These are phyloP conservation scores for Pestalotiopsis sp. DNA, from an alignment of 2,329 filamentous ascomycete genomes.

Conservation along the genomic window DNA sequence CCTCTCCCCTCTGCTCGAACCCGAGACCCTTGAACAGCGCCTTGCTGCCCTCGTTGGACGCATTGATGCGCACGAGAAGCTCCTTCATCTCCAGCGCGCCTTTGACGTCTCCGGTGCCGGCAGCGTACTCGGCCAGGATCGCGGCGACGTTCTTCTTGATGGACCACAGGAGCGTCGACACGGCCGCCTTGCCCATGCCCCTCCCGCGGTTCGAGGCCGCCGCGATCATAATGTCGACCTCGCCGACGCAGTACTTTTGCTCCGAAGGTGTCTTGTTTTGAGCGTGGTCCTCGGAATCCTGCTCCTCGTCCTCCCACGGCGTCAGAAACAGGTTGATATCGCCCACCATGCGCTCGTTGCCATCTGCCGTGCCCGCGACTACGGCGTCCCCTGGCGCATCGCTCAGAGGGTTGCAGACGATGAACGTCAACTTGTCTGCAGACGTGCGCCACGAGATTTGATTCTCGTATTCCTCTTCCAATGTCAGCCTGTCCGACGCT, in stretches of 20 bases:
- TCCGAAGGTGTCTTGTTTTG: slow-evolving; percentile 1
- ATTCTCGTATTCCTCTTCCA: slow-evolving; percentile 86
- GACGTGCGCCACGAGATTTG: slow-evolving; percentile 84
- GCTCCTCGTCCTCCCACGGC: slow-evolving; percentile 50
- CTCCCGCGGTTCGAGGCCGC: slow-evolving; percentile 19
- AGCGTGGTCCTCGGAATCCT: slow-evolving; percentile 23
- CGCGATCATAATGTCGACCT: slow-evolving; percentile 35
- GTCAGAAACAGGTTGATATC: slow-evolving; percentile 83
- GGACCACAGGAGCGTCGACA: slow-evolving; percentile 71
- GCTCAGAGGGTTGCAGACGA: slow-evolving; percentile 63
- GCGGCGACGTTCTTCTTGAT: slow-evolving; percentile 51
- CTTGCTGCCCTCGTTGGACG: slow-evolving; percentile 52
- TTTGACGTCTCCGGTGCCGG: not conserved
- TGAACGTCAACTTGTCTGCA: slow-evolving; percentile 88
- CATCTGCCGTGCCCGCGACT: slow-evolving; percentile 50
- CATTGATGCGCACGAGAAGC: slow-evolving; percentile 60
- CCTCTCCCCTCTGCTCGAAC: slow-evolving; percentile 49
- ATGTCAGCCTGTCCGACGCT: slow-evolving; percentile 78
- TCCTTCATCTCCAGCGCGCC: slow-evolving; percentile 37
- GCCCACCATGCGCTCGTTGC: slow-evolving; percentile 61
- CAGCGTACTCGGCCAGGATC: slow-evolving; percentile 59
- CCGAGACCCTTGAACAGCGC: slow-evolving; percentile 52
- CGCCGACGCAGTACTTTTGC: slow-evolving; percentile 33
- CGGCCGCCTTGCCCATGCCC: slow-evolving; percentile 39
- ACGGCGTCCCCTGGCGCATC: slow-evolving; percentile 18